Base-by-base conservation (phyloP, 148 eudicot species). In the Spergularia bocconei region DNA sequence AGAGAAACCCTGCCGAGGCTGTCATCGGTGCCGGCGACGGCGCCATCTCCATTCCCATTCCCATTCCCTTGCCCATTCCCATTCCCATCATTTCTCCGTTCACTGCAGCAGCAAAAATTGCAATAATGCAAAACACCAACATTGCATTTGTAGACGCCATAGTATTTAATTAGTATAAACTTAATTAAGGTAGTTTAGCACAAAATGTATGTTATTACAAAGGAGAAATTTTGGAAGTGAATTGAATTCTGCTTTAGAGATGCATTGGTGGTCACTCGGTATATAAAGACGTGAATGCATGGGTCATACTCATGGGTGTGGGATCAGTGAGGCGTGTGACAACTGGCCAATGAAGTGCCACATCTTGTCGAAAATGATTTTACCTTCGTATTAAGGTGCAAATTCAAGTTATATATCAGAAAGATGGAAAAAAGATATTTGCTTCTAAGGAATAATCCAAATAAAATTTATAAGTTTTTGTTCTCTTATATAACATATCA, bases 11-110 rank as follows among this genome's bases (percentile, higher is more conserved):
- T 0, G 25, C 66, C 11, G 50, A 11, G 10, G 63, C 3, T 0
- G 63, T 2, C 63, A 71, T 55, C 0, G 73, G 10, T 13, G 51
- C 50, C 20, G 80, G 54, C 4, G 60, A 6, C 11, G 63, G 71
- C 11, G 71, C 29, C 77, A 72, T 72, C 8, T 60, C 63, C 72
- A 52, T 69, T 2, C 48, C 75, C 75, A 57, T 71, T 33, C 23
- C 63, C 20, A 20, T 54, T 11, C 73, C 73, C 44, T 48, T 52
- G 0, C 50, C 65, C 58, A 25, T 73, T 9, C 60, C 78, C 63
- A 54, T 75, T 17, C 48, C 70, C 48, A 23, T 63, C 70, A 69
- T 69, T 14, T 77, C 62, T 7, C 55, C 80, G 1, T 54, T 70
- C 2, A 63, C 74, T 2, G 21, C 21, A 6, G 15, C 12, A n/a